Conservation (phyloP, 2,329 filamentous ascomycete species). For the Bipolaris zeicola region DNA sequence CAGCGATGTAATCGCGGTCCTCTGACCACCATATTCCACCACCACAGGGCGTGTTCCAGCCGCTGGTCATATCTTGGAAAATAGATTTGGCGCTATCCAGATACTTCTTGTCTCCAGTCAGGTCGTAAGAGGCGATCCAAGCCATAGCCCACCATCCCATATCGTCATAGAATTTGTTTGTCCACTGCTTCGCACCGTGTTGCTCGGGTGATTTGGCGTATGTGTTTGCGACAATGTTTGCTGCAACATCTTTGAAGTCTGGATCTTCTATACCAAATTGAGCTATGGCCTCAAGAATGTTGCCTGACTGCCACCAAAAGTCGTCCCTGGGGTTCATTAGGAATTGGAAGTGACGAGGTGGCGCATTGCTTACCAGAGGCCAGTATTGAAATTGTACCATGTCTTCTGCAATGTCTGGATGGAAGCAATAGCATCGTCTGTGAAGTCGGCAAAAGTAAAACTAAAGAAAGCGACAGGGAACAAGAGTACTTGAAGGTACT, state of each 20-base stretch:
- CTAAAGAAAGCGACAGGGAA: slow-evolving; percentile 21
- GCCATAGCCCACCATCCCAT: slow-evolving; percentile 69
- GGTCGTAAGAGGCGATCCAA: slow-evolving; percentile 63
- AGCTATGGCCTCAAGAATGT: slow-evolving; percentile 44
- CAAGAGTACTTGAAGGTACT: slow-evolving; percentile 18
- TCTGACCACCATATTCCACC: slow-evolving; percentile 65
- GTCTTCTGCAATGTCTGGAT: slow-evolving; percentile 40
- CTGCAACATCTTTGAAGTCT: slow-evolving; percentile 36
- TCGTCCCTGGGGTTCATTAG: slow-evolving; percentile 21
- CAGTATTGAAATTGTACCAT: slow-evolving; percentile 42
- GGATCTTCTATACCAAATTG: slow-evolving; percentile 38
- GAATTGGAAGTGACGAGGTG: not conserved
- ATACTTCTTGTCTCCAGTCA: slow-evolving; percentile 59
- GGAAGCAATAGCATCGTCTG: slow-evolving; percentile 33
- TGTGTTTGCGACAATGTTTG: slow-evolving; percentile 42
- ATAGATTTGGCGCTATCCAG: slow-evolving; percentile 60
- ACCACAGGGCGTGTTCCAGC: slow-evolving; percentile 55
- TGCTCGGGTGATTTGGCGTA: slow-evolving; percentile 39
- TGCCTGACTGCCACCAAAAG: slow-evolving; percentile 49
- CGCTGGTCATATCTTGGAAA: slow-evolving; percentile 63
- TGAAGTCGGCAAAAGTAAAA: slow-evolving; percentile 29
- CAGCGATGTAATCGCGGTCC: slow-evolving; percentile 58
- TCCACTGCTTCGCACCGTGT: slow-evolving; percentile 45
- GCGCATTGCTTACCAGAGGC: slow-evolving; percentile 37
- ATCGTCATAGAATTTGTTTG: slow-evolving; percentile 64